Percentiles rank a stretch among this genome's conserved stretches.
Conservation (phyloP, 2,329 filamentous ascomycete genomes). For the Pseudocercospora macadamiae region DNA sequence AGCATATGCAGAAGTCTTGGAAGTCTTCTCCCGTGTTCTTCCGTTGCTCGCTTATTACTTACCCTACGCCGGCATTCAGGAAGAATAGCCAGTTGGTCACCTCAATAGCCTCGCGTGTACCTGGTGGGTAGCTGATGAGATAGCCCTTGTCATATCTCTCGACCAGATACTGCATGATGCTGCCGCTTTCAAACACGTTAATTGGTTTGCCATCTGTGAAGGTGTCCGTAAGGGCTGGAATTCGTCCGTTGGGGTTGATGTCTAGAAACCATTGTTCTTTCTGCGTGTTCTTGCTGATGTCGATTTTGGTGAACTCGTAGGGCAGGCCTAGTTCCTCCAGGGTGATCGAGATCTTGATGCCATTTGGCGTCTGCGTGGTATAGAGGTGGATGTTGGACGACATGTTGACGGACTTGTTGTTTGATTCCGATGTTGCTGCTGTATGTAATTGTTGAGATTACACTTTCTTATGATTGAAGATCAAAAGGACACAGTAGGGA, state of each 20-base stretch:
- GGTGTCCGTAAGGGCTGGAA: constrained; percentile 82
- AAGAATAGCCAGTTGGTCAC: constrained; percentile 68
- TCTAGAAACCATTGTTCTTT: constrained; percentile 86
- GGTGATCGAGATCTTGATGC: constrained; percentile 85
- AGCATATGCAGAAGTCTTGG: too few species aligned
- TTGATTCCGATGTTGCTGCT: too few species aligned
- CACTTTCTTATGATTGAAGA: neutral
- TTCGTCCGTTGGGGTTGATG: constrained; percentile 89
- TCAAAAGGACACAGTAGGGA: neutral
- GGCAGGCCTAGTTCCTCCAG: constrained; percentile 81
- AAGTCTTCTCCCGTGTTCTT: too few species aligned
- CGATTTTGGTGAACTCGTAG: constrained; percentile 75
- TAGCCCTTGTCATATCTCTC: constrained; percentile 66
- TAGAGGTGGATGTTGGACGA: constrained; percentile 71
- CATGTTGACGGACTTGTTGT: constrained; percentile 19
- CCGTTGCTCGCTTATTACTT: constrained; percentile 16
- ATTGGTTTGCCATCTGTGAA: constrained; percentile 74
- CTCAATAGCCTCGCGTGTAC: constrained; percentile 72
- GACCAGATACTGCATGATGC: constrained; percentile 82
- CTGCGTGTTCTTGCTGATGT: constrained; percentile 75
- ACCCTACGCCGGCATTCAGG: constrained; percentile 69
- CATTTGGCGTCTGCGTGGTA: constrained; percentile 82
- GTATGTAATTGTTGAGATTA: neutral
- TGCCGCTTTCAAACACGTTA: constrained; percentile 78
- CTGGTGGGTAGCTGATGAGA: constrained; percentile 78